Evolutionary conservation across 1,284 basidiomycete species (phyloP).

Genomic region (Rhodotorula sp.): DNA sequence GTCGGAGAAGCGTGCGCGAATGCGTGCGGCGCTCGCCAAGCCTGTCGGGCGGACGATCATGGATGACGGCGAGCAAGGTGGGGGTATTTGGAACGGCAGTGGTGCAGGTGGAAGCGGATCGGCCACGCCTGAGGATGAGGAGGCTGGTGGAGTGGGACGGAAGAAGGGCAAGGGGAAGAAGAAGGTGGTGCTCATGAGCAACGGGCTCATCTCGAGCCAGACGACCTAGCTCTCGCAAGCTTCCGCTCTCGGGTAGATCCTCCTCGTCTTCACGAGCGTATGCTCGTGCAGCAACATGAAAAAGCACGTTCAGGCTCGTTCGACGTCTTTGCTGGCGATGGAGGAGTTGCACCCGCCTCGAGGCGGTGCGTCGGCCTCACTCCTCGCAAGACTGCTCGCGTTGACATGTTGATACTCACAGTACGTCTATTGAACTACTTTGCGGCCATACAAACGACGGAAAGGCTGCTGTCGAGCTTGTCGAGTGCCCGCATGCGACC

Average conservation of each 20-base stretch:
- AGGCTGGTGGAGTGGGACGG: background rate
- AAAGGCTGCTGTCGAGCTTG: background rate
- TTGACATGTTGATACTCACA: too few species aligned
- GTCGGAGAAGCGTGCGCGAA: slow-evolving; percentile 22
- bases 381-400: too few species aligned
- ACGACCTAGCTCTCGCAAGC: background rate
- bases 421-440: too few species aligned
- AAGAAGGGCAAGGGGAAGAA: slow-evolving; percentile 32
- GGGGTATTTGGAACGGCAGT: too few species aligned
- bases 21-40: slow-evolving; percentile 26
- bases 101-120: background rate
- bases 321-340: too few species aligned
- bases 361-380: too few species aligned
- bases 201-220: slow-evolving; percentile 23
- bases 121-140: background rate
- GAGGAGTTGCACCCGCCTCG: too few species aligned
- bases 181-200: slow-evolving; percentile 32
- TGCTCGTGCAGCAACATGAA: too few species aligned
- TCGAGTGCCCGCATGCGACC: background rate
- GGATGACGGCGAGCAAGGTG: slow-evolving; percentile 13
- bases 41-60: slow-evolving; percentile 19
- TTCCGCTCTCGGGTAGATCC: too few species aligned
- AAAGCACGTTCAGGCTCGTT: too few species aligned
- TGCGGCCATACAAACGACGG: too few species aligned
- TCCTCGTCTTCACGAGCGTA: too few species aligned